These are phyloP conservation scores for Penicillium sp. DNA, from an alignment of 2,329 filamentous ascomycete species.

Conservation along the genomic window DNA sequence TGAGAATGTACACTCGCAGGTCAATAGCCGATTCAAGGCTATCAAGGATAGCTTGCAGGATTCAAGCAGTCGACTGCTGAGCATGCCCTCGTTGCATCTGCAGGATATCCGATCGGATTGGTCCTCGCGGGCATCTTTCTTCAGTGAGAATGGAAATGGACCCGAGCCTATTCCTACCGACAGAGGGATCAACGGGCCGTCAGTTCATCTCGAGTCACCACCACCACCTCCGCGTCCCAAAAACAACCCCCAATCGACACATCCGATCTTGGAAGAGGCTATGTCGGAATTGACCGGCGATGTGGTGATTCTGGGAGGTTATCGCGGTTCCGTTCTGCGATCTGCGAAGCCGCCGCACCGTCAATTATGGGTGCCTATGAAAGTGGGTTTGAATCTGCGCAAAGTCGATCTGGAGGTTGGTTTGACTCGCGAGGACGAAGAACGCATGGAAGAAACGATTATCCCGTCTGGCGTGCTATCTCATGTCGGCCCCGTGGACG, in stretches of 20 bases:
- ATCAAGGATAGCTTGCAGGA: conserved; percentile 87
- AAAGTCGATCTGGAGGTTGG: conserved; percentile 92
- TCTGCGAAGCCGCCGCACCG: conserved; percentile 80
- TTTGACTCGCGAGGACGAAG: conserved; percentile 74
- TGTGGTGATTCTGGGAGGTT: conserved; percentile 85
- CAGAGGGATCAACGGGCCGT: conserved; percentile 14
- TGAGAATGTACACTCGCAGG: conserved; percentile 77
- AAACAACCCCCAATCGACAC: conserved; percentile 34
- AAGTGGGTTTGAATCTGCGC: conserved; percentile 86
- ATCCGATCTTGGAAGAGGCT: conserved; percentile 59
- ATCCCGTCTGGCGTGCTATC: conserved; percentile 87
- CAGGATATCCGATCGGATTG: conserved; percentile 43
- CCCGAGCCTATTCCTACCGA: conserved; percentile 13
- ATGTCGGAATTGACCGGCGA: conserved; percentile 78
- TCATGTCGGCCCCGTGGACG: conserved; percentile 89
- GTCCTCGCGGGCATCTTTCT: conserved; percentile 34
- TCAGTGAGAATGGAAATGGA: conserved; percentile 30
- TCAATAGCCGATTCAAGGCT: conserved; percentile 87
- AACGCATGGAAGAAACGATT: conserved; percentile 79
- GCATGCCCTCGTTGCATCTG: conserved; percentile 50
- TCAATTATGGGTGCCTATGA: conserved; percentile 93
- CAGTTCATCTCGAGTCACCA: conserved; percentile 1
- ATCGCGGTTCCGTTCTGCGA: conserved; percentile 85
- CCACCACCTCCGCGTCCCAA: conserved; percentile 24
- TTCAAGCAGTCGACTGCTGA: conserved; percentile 70